phyloP scores from a whole-genome alignment of 495 filamentous ascomycete genomes.

The Penicillium paradoxum region DNA sequence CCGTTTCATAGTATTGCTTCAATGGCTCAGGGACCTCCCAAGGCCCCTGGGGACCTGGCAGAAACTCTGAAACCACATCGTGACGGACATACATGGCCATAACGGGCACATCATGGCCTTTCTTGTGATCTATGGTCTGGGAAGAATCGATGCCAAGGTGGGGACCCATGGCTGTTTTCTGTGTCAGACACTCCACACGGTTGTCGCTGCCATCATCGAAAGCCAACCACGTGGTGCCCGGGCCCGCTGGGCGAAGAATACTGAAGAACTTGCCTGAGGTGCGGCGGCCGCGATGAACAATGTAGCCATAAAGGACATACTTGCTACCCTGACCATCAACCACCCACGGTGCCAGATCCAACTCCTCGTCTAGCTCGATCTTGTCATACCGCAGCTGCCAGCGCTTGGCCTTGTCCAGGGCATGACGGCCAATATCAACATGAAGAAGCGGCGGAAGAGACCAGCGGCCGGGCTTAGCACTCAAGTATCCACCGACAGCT shows the following conservation, averaged over 20 bases:
- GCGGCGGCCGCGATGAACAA: constrained; percentile 58
- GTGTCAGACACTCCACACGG: constrained; percentile 53
- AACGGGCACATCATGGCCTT: constrained; percentile 54
- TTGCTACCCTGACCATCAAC: constrained; percentile 31
- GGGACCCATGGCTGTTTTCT: constrained; percentile 50
- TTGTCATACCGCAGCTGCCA: constrained; percentile 57
- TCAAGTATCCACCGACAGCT: constrained; percentile 29
- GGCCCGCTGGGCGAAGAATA: constrained; percentile 55
- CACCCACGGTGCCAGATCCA: constrained; percentile 41
- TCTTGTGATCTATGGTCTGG: constrained; percentile 38
- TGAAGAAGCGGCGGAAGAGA: constrained; percentile 48
- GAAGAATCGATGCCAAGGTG: constrained; percentile 47
- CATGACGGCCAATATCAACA: constrained; percentile 56
- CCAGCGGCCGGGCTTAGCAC: constrained; percentile 35
- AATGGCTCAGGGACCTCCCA: constrained; percentile 34
- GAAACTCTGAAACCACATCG: constrained; percentile 42
- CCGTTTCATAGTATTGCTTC: constrained; percentile 38
- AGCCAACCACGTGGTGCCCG: constrained; percentile 53
- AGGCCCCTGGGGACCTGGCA: constrained; percentile 42
- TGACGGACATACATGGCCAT: constrained; percentile 53
- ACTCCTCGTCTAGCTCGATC: constrained; percentile 50
- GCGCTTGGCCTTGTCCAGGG: constrained; percentile 45
- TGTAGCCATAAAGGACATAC: constrained; percentile 58
- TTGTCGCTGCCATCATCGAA: constrained; percentile 54
- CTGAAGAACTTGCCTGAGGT: constrained; percentile 58